A percentile compares a stretch with the other conserved stretches of the same genome.
These are phyloP conservation scores for Polyporus arcularius DNA, from an alignment of 768 basidiomycete species.

Conservation along the genomic window DNA sequence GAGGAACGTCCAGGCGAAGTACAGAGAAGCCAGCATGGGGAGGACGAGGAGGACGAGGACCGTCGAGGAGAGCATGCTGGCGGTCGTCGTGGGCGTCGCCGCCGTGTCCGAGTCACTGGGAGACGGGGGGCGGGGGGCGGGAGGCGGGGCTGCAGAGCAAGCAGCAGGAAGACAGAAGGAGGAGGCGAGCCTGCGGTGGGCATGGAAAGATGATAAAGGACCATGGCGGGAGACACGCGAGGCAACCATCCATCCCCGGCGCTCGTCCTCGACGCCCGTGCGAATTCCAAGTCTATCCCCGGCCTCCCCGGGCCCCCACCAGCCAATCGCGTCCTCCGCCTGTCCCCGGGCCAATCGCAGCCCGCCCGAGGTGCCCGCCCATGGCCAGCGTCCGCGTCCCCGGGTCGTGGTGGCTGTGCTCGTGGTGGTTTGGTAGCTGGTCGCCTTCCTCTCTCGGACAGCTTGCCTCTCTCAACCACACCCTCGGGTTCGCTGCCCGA, in stretches of 20 bases:
- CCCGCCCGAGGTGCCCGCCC: conserved; percentile 2
- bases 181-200: conserved; percentile 4
- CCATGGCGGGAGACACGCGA: background rate
- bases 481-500: no score
- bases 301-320: conserved; percentile 7
- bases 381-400: background rate
- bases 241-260: background rate
- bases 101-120: background rate
- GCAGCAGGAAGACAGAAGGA: conserved; percentile 11
- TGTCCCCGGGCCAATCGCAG: conserved; percentile 1
- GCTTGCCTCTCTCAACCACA: background rate
- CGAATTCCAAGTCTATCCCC: conserved; percentile 3
- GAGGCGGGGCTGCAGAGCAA: background rate
- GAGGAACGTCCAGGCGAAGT: conserved; percentile 39
- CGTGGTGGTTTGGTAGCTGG: background rate
- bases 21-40: conserved; percentile 26
- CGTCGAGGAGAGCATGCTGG: conserved; percentile 8
- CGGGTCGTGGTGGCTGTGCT: background rate
- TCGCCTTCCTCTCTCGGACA: background rate
- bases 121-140: background rate
- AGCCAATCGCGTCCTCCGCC: conserved; percentile 4
- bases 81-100: background rate
- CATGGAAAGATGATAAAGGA: conserved; percentile 21
- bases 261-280: background rate
- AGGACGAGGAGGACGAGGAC: conserved; percentile 19